Base-by-base conservation (phyloP, 441 rosid genomes). In the Syzygium syzygioides region DNA sequence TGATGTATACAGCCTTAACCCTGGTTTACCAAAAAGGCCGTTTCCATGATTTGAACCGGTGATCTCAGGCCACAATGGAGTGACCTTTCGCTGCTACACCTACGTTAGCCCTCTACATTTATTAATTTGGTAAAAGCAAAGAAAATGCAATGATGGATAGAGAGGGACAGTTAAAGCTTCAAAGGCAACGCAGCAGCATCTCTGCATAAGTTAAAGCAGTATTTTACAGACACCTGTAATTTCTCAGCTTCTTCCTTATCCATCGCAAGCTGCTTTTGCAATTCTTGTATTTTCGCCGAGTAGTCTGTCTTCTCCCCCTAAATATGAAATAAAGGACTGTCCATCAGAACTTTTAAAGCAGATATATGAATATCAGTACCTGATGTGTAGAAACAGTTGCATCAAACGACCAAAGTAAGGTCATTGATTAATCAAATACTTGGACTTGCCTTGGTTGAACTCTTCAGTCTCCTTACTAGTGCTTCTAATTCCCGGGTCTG, bases 191-290 rank as follows among this genome's bases (percentile, higher is more conserved):
- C 55, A 85, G 37, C 45, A 45, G 68, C 86, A 56, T 55, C 50
- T 55, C 37, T 32, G 55, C 59, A n/a, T 14, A 23, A 45, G 45
- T 14, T 45, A 76, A 54, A 48, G 18, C 79, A 32, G 6, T 52
- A 37, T 20, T 23, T 85, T 37, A 85, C 20, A 41, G 41, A 91
- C 89, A 97, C 99, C 99, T 92, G 95, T 89, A 98, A 91, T 92
- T 95, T 98, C 92, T 94, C 94, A 60, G 96, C 97, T 93, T 98
- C 99, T 90, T 97, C 99, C 91, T 92, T 91, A 91, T 97, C 99
- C 97, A 98, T 93, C 79, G 96, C 90, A 90, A 98, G 96, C 92
- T 98, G 99, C 94, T 92, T 98, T 90, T 95, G 95, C 91, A 98
- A 90, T 92, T 96, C 99, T 92, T 91, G 98, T 91, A 98, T 98